phyloP scores from a whole-genome alignment of 257 asterid species.

The Cinchona pubescens region DNA sequence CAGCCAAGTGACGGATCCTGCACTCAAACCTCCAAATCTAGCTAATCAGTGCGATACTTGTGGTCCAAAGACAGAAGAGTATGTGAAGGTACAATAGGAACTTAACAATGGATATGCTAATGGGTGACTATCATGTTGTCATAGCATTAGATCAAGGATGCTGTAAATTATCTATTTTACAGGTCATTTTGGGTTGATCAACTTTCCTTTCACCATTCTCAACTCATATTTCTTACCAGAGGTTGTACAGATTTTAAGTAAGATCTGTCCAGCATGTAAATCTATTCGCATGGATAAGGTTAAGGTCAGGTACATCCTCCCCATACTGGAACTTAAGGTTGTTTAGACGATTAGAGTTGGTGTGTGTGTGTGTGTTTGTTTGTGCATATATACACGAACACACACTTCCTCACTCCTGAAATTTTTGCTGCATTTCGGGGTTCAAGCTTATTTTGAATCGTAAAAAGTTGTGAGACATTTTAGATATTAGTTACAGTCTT shows the following conservation, averaged over 20 bases:
- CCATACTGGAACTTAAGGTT: slow-evolving; percentile 25
- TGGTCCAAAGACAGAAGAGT: slow-evolving; percentile 56
- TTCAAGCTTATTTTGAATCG: too few species aligned
- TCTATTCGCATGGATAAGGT: slow-evolving; percentile 39
- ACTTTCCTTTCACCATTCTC: slow-evolving; percentile 64
- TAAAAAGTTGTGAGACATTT: too few species aligned
- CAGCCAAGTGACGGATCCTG: slow-evolving; percentile 83
- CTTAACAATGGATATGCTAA: slow-evolving; percentile 17
- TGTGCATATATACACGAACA: too few species aligned
- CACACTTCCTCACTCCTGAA: too few species aligned
- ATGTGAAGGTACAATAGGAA: slow-evolving; percentile 70
- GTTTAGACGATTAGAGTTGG: background rate
- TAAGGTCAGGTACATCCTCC: slow-evolving; percentile 64
- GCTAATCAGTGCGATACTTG: slow-evolving; percentile 66
- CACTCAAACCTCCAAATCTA: slow-evolving; percentile 67
- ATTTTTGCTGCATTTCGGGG: too few species aligned
- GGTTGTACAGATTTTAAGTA: slow-evolving; percentile 67
- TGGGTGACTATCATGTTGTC: slow-evolving; percentile 18
- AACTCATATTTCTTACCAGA: slow-evolving; percentile 79
- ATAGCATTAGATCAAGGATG: slow-evolving; percentile 8
- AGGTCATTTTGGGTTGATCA: slow-evolving; percentile 93
- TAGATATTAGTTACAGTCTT: too few species aligned
- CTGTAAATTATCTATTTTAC: slow-evolving; percentile 32
- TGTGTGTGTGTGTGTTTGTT: background rate
- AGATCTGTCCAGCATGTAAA: slow-evolving; percentile 90